These are phyloP conservation scores for Colletotrichum incanum DNA, from an alignment of 2,329 filamentous ascomycete genomes.

Conservation along the genomic window DNA sequence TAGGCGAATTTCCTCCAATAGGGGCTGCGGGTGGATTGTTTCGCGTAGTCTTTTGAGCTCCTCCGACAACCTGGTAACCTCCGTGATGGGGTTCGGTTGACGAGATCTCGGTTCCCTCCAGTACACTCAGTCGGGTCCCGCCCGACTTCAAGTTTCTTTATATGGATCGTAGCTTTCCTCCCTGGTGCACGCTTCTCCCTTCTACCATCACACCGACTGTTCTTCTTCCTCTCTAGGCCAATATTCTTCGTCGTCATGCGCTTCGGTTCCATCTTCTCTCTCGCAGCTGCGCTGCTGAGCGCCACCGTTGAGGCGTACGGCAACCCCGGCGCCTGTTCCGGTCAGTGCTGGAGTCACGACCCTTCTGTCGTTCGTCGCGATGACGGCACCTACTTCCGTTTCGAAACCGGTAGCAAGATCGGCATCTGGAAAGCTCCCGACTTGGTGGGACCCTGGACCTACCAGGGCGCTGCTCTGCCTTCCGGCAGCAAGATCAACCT, in stretches of 20 bases:
- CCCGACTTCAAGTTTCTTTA: background rate
- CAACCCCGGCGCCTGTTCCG: slow-evolving; percentile 56
- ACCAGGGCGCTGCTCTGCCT: slow-evolving; percentile 58
- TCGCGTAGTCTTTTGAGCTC: background rate
- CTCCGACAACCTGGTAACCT: slow-evolving; percentile 8
- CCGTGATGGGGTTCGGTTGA: slow-evolving; percentile 12
- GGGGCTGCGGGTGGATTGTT: background rate
- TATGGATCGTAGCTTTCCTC: background rate
- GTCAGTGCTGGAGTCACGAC: slow-evolving; percentile 57
- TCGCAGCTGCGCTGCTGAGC: slow-evolving; percentile 32
- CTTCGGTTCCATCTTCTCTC: slow-evolving; percentile 30
- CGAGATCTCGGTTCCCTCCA: slow-evolving; percentile 14
- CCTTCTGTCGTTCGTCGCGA: slow-evolving; percentile 56
- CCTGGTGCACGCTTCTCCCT: background rate
- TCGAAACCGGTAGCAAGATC: slow-evolving; percentile 59
- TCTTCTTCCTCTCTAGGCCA: background rate
- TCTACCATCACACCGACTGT: background rate
- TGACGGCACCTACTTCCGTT: slow-evolving; percentile 61
- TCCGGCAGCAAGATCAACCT: slow-evolving; percentile 57
- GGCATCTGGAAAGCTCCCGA: slow-evolving; percentile 56
- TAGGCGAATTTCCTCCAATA: slow-evolving; percentile 27
- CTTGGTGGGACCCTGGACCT: slow-evolving; percentile 60
- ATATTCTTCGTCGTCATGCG: slow-evolving; percentile 22
- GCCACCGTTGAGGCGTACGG: slow-evolving; percentile 45
- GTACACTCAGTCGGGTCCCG: background rate